Evolutionary conservation across 2,329 filamentous ascomycete species (phyloP).

Genomic region (Stemphylium beticola): DNA sequence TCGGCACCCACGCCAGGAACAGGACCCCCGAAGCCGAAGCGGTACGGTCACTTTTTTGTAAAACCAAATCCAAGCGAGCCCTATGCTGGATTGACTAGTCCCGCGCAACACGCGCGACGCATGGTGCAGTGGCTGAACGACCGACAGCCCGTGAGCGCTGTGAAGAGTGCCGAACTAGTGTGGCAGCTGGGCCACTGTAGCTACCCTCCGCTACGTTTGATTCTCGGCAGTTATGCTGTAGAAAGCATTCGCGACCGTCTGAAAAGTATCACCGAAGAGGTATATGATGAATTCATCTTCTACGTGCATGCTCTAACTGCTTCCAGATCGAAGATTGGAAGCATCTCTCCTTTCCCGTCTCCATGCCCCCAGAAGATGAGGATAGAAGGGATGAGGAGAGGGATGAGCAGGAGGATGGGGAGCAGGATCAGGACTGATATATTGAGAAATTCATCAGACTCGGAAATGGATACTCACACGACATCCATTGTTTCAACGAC

Average conservation of each 20-base stretch:
- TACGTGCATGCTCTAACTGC: neutral
- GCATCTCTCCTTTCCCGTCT: conserved; percentile 31
- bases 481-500: too few relatives aligned
- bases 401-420: conserved; percentile 33
- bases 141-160: conserved; percentile 87
- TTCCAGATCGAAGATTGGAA: conserved; percentile 38
- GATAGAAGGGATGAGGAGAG: conserved; percentile 20
- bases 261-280: conserved; percentile 89
- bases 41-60: conserved; percentile 91
- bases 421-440: conserved; percentile 30
- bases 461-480: too few relatives aligned
- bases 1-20: conserved; percentile 41
- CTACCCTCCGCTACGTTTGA: conserved; percentile 84
- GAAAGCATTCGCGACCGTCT: conserved; percentile 92
- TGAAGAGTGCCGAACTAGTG: conserved; percentile 90
- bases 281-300: conserved; percentile 47
- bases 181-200: conserved; percentile 94
- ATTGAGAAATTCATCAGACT: neutral
- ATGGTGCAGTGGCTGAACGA: conserved; percentile 96
- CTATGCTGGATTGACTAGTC: conserved; percentile 78
- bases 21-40: conserved; percentile 62
- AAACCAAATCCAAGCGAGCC: conserved; percentile 78
- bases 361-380: conserved; percentile 29
- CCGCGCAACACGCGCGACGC: conserved; percentile 84
- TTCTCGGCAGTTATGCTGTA: conserved; percentile 93